phyloP scores from a whole-genome alignment of 768 basidiomycete genomes.

The Pisolithus orientalis region DNA sequence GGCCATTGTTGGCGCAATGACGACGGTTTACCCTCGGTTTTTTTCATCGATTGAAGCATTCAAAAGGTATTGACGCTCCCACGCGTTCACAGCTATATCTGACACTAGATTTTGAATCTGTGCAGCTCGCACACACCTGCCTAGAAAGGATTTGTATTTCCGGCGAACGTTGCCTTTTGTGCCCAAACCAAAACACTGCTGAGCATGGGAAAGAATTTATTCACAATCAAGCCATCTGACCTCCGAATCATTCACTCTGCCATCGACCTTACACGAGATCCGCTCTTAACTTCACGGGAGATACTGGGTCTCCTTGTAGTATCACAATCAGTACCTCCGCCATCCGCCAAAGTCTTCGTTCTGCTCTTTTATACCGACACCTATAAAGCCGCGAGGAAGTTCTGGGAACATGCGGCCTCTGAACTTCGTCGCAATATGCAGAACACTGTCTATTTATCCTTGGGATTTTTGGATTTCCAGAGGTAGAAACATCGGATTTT shows the following conservation, averaged over 20 bases:
- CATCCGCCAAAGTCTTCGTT: slow-evolving; percentile 66
- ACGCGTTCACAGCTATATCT: background rate
- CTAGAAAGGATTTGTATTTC: slow-evolving; percentile 67
- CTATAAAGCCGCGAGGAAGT: slow-evolving; percentile 71
- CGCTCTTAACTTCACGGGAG: slow-evolving; percentile 1
- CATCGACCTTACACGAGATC: slow-evolving; percentile 54
- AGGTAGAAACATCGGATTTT: slow-evolving; percentile 23
- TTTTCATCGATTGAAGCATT: slow-evolving; percentile 79
- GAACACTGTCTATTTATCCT: slow-evolving; percentile 75
- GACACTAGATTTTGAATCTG: background rate
- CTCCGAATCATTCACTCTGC: slow-evolving; percentile 62
- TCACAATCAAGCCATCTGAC: slow-evolving; percentile 39
- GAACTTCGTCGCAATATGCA: slow-evolving; percentile 85
- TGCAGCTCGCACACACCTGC: slow-evolving; percentile 72
- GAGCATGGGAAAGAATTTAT: slow-evolving; percentile 74
- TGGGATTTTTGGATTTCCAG: slow-evolving; percentile 16
- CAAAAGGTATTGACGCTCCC: slow-evolving; percentile 53
- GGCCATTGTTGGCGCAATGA: slow-evolving; percentile 72
- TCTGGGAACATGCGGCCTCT: slow-evolving; percentile 96
- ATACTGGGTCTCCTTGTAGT: slow-evolving; percentile 7
- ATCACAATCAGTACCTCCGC: slow-evolving; percentile 18
- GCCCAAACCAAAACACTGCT: slow-evolving; percentile 67
- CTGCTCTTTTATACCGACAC: slow-evolving; percentile 66
- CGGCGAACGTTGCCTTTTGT: slow-evolving; percentile 73
- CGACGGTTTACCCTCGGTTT: slow-evolving; percentile 90